Evolutionary conservation across 257 asterid genomes (phyloP).

Genomic region (Capsicum pubescens): DNA sequence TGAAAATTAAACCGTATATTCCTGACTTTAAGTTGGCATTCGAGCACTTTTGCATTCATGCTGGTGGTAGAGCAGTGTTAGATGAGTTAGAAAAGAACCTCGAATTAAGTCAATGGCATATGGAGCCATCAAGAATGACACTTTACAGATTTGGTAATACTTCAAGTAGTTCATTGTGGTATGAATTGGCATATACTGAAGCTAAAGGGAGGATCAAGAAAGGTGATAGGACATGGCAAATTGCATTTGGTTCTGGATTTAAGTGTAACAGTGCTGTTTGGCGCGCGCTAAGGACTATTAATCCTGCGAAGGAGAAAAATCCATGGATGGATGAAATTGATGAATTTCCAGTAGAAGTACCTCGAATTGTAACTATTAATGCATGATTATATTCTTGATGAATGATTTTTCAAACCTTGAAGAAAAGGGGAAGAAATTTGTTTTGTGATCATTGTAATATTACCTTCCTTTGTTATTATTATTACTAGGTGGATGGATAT

Average conservation of each 20-base stretch:
- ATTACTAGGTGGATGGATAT: background rate
- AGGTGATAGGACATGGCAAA: slow-evolving; percentile 60
- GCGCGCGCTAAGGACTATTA: slow-evolving; percentile 50
- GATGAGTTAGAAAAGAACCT: slow-evolving; percentile 57
- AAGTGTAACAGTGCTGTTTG: slow-evolving; percentile 62
- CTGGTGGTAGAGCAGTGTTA: slow-evolving; percentile 58
- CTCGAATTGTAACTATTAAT: slow-evolving; percentile 35
- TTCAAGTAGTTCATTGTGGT: slow-evolving; percentile 59
- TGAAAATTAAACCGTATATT: slow-evolving; percentile 52
- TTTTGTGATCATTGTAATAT: slow-evolving; percentile 10
- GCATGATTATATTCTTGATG: slow-evolving; percentile 25
- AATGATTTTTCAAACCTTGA: background rate
- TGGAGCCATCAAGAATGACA: slow-evolving; percentile 71
- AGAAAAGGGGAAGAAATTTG: background rate
- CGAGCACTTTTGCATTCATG: slow-evolving; percentile 62
- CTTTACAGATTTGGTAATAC: slow-evolving; percentile 58
- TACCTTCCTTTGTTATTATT: background rate
- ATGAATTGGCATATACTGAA: slow-evolving; percentile 56
- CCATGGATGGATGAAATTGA: slow-evolving; percentile 64
- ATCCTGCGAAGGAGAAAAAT: slow-evolving; percentile 56
- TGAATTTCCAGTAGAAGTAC: slow-evolving; percentile 55
- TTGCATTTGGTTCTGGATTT: slow-evolving; percentile 64
- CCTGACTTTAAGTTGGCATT: slow-evolving; percentile 60
- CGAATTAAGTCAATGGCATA: slow-evolving; percentile 50
- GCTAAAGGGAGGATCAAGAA: slow-evolving; percentile 56